Evolutionary conservation across 2,329 filamentous ascomycete genomes (phyloP).

Genomic region (Penicillium sp.): DNA sequence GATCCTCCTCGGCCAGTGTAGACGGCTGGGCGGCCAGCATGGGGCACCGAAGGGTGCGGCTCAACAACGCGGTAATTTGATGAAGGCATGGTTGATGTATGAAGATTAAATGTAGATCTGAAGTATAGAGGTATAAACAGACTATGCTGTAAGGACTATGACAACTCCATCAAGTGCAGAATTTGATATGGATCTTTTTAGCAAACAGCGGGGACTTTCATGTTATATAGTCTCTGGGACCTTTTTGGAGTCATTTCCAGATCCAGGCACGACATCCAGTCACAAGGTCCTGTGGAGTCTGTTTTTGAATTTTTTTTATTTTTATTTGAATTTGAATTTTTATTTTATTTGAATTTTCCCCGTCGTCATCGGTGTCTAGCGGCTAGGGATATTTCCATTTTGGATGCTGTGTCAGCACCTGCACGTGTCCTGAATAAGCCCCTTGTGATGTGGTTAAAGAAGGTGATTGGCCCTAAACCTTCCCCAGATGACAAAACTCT

Average conservation of each 20-base stretch:
- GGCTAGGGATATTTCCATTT: not conserved
- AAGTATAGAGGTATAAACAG: slow-evolving; percentile 11
- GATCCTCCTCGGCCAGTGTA: slow-evolving; percentile 59
- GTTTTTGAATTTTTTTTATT: slow-evolving; percentile 12
- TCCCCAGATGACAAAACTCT: not conserved
- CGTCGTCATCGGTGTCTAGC: slow-evolving; percentile 18
- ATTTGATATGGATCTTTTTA: slow-evolving; percentile 11
- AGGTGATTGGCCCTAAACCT: not conserved
- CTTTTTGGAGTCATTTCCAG: slow-evolving; percentile 14
- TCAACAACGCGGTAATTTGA: slow-evolving; percentile 58
- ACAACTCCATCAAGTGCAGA: slow-evolving; percentile 5
- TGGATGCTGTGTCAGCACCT: slow-evolving; percentile 14
- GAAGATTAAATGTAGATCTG: slow-evolving; percentile 6
- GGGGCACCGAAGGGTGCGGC: slow-evolving; percentile 60
- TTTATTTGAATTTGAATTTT: slow-evolving; percentile 10
- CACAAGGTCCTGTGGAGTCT: slow-evolving; percentile 23
- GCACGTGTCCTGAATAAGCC: not conserved
- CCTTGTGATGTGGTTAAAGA: slow-evolving; percentile 3
- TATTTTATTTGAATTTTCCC: slow-evolving; percentile 1
- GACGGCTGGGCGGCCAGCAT: slow-evolving; percentile 49
- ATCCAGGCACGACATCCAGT: slow-evolving; percentile 25
- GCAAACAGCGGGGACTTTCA: slow-evolving; percentile 13
- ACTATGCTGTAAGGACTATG: slow-evolving; percentile 5
- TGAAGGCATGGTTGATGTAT: slow-evolving; percentile 32
- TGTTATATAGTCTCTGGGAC: slow-evolving; percentile 21